Evolutionary conservation across 305 asterid species (phyloP).

Genomic region (Nicotiana rustica): DNA sequence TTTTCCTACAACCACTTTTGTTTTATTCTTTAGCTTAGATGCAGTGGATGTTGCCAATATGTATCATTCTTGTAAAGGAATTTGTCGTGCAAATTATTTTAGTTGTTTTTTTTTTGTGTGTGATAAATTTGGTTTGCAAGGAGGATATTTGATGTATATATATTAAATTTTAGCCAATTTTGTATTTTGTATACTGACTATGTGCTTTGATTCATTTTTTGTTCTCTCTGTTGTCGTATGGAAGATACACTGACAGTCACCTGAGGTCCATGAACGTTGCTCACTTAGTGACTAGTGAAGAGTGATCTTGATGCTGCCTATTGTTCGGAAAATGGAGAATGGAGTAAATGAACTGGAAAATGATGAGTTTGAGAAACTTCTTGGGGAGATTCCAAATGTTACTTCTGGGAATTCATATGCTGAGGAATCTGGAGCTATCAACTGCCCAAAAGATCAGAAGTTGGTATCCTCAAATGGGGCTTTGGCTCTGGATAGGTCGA

Average conservation of each 20-base stretch:
- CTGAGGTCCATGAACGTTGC: not conserved
- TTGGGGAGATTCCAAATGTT: slow-evolving; percentile 32
- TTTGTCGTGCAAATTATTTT: not conserved
- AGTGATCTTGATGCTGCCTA: slow-evolving; percentile 12
- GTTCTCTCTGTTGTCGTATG: not conserved
- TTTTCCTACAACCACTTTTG: not conserved
- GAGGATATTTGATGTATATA: not conserved
- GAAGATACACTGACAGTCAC: slow-evolving; percentile 7
- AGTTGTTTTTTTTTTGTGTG: not conserved
- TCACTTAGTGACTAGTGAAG: not conserved
- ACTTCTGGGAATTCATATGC: slow-evolving; percentile 28
- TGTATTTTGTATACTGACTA: slow-evolving; percentile 19
- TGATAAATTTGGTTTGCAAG: slow-evolving; percentile 11
- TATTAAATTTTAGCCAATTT: not conserved
- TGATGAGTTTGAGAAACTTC: slow-evolving; percentile 32
- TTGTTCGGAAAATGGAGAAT: slow-evolving; percentile 26
- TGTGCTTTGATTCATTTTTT: not conserved
- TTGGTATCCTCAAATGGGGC: not conserved
- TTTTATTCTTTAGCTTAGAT: not conserved
- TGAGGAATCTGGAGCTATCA: slow-evolving; percentile 21
- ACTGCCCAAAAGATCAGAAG: slow-evolving; percentile 18
- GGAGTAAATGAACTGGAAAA: slow-evolving; percentile 27
- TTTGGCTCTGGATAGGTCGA: too few relatives aligned
- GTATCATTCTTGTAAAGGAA: slow-evolving; percentile 13
- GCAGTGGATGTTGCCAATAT: not conserved